Conservation (phyloP, 1,139 yeast species). For the Tardiomyces digboiensis region DNA sequence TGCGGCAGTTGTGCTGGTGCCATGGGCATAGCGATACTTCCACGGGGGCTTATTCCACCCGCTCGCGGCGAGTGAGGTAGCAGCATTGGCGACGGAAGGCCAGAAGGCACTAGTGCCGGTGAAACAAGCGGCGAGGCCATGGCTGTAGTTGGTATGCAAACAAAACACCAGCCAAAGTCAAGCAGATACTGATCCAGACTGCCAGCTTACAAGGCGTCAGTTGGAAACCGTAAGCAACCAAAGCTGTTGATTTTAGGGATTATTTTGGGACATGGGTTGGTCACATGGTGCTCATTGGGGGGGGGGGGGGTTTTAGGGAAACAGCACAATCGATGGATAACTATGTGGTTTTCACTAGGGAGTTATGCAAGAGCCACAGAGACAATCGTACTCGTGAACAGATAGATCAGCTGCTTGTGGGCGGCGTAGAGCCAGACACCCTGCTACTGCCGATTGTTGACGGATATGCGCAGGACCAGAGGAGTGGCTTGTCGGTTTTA, state of each 20-base stretch:
- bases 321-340: too few relatives aligned
- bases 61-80: not conserved
- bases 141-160: too few relatives aligned
- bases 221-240: too few relatives aligned
- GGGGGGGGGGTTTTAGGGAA: too few relatives aligned
- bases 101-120: not conserved
- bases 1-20: not conserved
- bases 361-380: not conserved
- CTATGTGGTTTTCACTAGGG: not conserved
- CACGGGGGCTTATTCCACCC: not conserved
- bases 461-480: not conserved
- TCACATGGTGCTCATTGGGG: too few relatives aligned
- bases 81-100: not conserved
- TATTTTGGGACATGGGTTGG: too few relatives aligned
- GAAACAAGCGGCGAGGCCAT: slow-evolving; percentile 1
- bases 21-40: not conserved
- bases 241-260: too few relatives aligned
- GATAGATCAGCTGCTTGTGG: not conserved
- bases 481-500: not conserved
- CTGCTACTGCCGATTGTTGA: not conserved
- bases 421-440: not conserved
- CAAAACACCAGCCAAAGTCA: too few relatives aligned
- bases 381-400: not conserved
- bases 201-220: too few relatives aligned
- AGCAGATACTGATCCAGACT: too few relatives aligned